Evolutionary conservation across 2,329 filamentous ascomycete genomes (phyloP), one percentile per base, ranked within the genome.

Genomic region (Shiraia sp.): DNA sequence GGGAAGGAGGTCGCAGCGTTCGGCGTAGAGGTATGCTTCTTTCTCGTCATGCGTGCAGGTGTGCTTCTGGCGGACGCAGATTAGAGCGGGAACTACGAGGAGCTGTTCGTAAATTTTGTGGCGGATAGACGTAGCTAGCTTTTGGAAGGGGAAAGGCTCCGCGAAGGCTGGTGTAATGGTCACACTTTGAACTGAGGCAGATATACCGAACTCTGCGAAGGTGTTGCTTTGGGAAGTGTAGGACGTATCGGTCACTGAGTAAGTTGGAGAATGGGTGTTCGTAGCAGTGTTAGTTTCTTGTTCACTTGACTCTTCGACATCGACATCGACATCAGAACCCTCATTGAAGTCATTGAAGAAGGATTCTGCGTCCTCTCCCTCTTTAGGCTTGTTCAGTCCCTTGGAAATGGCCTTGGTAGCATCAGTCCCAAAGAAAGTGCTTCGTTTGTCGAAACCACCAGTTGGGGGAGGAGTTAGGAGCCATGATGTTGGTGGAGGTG

Each of bases 51-150:
- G 42, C 30, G 44, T 52, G 0, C 47, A 7, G 1, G 59, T 56
- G 13, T 55, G 48, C 8, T 63, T 63, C 24, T 66, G 63, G 5
- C 55, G 51, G 10, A 61, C 37, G 32, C 55, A 59, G 19, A 65
- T 55, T 2, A 65, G 19, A 5, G 42, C 59, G 0, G 59, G 58
- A 2, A 64, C 36, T 2, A 55, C 46, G 2, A 65, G 47, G 17
- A 66, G 44, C 12, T 55, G 36, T 3, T 34, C 7, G 37, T 63
- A 66, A 19, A 65, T 35, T 4, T 23, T 45, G 6, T 57, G 47
- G 32, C 61, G 51, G 12, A 62, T 26, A 2, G 38, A 41, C 3
- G 53, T 16, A 1, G 63, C 59, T 1, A 67, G 47, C 8, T 44
- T 41, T 35, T 62, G 30, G 43, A 66, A 61, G 0, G 42, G 41